A percentile compares a stretch with the other conserved stretches of the same genome.
phyloP scores from a whole-genome alignment of 2,329 filamentous ascomycete species.

The Tympanopsis confertula region DNA sequence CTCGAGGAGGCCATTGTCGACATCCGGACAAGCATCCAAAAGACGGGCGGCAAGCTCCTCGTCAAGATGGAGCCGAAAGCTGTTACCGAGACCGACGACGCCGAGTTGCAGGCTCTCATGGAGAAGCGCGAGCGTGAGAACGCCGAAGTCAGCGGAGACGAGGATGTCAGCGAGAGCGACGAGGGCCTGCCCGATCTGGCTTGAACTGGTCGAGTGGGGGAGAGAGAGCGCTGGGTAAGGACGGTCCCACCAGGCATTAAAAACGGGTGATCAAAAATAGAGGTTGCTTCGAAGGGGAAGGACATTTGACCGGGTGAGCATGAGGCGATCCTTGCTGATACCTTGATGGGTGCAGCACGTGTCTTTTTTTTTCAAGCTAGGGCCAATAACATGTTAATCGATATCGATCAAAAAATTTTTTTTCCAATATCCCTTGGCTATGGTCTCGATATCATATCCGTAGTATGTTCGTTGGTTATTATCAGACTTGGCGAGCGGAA shows the following conservation, averaged over 20 bases:
- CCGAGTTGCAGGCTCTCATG: slow-evolving; percentile 93
- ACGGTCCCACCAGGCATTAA: slow-evolving; percentile 1
- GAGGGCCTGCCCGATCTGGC: slow-evolving; percentile 60
- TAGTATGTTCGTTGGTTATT: no score
- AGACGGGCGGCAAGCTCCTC: slow-evolving; percentile 65
- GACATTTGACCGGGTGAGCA: no score
- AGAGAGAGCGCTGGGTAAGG: slow-evolving; percentile 4
- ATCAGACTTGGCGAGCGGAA: no score
- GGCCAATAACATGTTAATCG: no score
- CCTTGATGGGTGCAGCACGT: no score
- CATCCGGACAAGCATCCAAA: slow-evolving; percentile 70
- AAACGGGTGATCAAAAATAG: neutral
- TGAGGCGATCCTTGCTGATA: no score
- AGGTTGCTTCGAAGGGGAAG: no score
- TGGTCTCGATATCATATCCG: no score
- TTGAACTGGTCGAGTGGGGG: slow-evolving; percentile 12
- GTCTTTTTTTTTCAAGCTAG: no score
- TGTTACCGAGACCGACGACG: slow-evolving; percentile 95
- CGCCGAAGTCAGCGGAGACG: slow-evolving; percentile 92
- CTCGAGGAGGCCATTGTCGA: slow-evolving; percentile 84
- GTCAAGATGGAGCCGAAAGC: slow-evolving; percentile 99
- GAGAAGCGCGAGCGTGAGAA: slow-evolving; percentile 98
- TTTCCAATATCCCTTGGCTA: no score
- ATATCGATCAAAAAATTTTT: no score
- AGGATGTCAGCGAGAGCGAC: slow-evolving; percentile 90